phyloP scores from a whole-genome alignment of 2,329 filamentous ascomycete species.

The Leptographium radiaticola region DNA sequence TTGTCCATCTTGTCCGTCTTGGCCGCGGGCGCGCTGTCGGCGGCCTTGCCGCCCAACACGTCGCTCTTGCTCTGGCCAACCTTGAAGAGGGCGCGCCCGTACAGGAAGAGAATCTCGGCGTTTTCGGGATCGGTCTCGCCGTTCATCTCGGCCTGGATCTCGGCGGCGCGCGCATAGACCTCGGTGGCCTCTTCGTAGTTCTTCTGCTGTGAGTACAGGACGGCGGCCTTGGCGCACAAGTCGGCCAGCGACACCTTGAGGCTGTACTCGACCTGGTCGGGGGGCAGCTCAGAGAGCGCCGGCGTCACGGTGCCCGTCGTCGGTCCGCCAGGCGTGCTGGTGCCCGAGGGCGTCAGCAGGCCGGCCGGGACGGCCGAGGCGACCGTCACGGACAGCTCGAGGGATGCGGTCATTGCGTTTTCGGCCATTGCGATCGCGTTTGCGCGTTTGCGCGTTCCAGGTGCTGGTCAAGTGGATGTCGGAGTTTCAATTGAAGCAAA shows the following conservation, averaged over 20 bases:
- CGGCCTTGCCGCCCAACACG: conserved; percentile 72
- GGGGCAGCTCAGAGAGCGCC: conserved; percentile 17
- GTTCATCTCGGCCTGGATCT: conserved; percentile 81
- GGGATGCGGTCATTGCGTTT: background rate
- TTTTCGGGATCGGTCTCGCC: conserved; percentile 86
- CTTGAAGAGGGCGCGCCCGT: conserved; percentile 87
- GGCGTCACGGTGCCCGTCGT: conserved; percentile 20
- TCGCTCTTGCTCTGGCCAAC: conserved; percentile 91
- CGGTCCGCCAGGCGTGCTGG: conserved; percentile 15
- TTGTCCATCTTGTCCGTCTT: conserved; percentile 23
- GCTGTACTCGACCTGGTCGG: conserved; percentile 19
- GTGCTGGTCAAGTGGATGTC: background rate
- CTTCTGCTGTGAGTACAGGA: conserved; percentile 81
- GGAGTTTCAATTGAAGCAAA: background rate
- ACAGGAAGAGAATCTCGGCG: conserved; percentile 85
- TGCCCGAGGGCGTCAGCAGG: conserved; percentile 6
- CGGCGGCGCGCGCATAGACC: conserved; percentile 75
- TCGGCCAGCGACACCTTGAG: conserved; percentile 57
- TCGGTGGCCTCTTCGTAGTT: conserved; percentile 69
- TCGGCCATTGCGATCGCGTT: conserved; percentile 8
- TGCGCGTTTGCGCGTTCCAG: no score
- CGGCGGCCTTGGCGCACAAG: conserved; percentile 65
- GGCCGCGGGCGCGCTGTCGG: conserved; percentile 34
- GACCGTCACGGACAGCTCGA: conserved; percentile 1
- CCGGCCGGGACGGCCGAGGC: conserved; percentile 6